Base-by-base conservation (phyloP, 2,329 filamentous ascomycete genomes). In the Chaetomiaceae sp. region DNA sequence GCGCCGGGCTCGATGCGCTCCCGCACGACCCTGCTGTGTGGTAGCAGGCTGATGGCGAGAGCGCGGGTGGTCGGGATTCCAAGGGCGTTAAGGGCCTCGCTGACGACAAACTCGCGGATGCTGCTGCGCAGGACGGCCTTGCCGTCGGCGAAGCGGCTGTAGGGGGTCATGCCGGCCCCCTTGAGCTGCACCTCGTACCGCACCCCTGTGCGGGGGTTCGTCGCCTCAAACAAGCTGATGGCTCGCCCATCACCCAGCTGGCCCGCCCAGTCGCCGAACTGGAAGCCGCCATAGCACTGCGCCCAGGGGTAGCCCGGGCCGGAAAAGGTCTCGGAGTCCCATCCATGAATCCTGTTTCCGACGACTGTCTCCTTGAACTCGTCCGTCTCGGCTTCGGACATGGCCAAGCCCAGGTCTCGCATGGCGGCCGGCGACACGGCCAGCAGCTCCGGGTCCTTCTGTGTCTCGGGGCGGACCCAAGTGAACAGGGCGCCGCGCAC, bases 91-190 rank as follows among this genome's bases (percentile, higher is more conserved):
- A 99, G 80, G 23, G 86, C 84, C 74, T 99, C 94, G 45, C 88
- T 95, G 19, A 95, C 91, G 39, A 99, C 76, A 63, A 94, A 99
- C 72, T 99, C 94, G 56, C 94, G 82, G 62, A 99, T 95, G 65
- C 90, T 95, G 25, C 89, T 95, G 56, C 94, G 78, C 47, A 99
- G 75, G 3, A 99, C 94, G 1, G 94, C 94, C 68, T 94, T 92
- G 27, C 94, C 94, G 68, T 99, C 94, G 22, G 94, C 94, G 62
- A 99, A 99, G 3, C 94, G 86, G 36, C 89, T 95, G 72, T 99
- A 99, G 0, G 94, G 94, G 4, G 94, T 99, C 64, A 87, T 75
- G 5, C 94, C 94, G 15, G 94, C 94, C 22, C 94, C 94, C 70
- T 99, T 99, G 56, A 99, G 77, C 70, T 97, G 94, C 39, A 97